phyloP scores from a whole-genome alignment of 2,329 filamentous ascomycete genomes.

The Penicillium frequentans region DNA sequence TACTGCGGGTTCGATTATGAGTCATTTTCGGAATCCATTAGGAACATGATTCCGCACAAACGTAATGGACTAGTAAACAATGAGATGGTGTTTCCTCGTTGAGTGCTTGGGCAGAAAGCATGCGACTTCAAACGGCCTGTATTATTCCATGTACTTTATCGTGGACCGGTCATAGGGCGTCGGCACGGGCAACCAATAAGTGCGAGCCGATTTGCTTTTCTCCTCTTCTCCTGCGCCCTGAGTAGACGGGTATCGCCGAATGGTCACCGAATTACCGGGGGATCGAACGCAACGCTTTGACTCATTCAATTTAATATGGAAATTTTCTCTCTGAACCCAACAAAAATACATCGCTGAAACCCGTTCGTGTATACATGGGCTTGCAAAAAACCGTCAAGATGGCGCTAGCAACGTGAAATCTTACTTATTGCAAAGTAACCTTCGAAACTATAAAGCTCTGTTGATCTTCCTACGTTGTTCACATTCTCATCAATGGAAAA shows the following conservation, averaged over 20 bases:
- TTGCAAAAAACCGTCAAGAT: neutral
- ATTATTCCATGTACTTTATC: neutral
- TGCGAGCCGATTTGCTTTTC: neutral
- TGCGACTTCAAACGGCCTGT: neutral
- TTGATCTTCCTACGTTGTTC: neutral
- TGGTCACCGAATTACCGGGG: neutral
- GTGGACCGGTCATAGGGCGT: neutral
- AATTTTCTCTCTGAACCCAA: neutral
- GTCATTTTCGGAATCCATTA: neutral
- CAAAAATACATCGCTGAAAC: neutral
- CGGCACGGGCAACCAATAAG: neutral
- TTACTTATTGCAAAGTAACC: neutral
- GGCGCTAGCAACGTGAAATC: neutral
- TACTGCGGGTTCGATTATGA: neutral
- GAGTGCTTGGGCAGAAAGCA: neutral
- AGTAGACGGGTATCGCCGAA: neutral
- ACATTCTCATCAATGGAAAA: neutral
- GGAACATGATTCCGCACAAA: too few relatives aligned
- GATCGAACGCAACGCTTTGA: neutral
- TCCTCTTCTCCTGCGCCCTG: neutral
- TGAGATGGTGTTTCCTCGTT: too few relatives aligned
- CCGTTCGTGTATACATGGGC: neutral
- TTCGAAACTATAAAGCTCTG: neutral
- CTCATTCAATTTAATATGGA: neutral
- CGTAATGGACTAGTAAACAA: too few relatives aligned